A percentile compares a stretch with the other conserved stretches of the same genome.
Conservation (phyloP, 306 rosid species). For the Sicyos baderoa region DNA sequence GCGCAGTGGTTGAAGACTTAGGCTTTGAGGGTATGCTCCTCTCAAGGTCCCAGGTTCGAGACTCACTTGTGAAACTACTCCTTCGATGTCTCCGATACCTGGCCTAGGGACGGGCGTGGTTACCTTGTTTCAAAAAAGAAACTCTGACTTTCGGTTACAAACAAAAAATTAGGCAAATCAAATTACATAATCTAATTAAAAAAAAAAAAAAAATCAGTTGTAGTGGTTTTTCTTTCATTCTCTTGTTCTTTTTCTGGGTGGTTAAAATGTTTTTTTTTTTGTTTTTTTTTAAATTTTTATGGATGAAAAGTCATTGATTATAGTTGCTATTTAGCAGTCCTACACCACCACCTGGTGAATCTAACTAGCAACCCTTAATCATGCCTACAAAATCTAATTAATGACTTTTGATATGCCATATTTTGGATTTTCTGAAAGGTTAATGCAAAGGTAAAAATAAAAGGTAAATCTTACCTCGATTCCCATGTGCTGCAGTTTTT, state of each 20-base stretch:
- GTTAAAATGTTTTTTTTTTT: not conserved
- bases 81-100: too few species aligned
- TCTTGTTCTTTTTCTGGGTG: not conserved
- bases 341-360: not conserved
- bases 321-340: not conserved
- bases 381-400: slow-evolving; percentile 15
- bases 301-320: not conserved
- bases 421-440: not conserved
- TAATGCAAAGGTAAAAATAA: not conserved
- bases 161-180: not conserved
- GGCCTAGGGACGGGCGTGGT: too few species aligned
- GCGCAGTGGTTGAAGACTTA: too few species aligned
- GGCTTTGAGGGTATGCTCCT: too few species aligned
- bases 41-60: too few species aligned
- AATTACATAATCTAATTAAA: not conserved
- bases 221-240: not conserved
- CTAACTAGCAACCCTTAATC: not conserved
- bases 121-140: too few species aligned
- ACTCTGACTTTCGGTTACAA: too few species aligned
- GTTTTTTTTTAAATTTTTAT: too few species aligned
- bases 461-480: not conserved
- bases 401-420: slow-evolving; percentile 3
- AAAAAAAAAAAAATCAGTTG: too few species aligned
- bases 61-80: too few species aligned
- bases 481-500: not conserved